Percentiles rank a stretch among this genome's conserved stretches.
These are phyloP conservation scores for Solanum aculeatissimum DNA, from an alignment of 305 asterid species.

Conservation along the genomic window DNA sequence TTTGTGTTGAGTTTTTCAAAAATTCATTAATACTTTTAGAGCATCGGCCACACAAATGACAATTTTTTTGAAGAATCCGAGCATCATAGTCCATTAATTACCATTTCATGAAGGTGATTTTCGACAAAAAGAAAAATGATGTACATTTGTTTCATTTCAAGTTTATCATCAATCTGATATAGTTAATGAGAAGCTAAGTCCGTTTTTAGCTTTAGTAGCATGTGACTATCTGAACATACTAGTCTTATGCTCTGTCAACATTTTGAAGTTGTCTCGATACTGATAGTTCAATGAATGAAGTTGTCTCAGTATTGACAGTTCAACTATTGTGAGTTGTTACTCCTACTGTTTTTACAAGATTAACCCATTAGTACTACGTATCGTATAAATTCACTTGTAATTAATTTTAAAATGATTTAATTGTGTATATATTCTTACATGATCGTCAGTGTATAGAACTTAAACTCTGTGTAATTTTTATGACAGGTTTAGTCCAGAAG, in stretches of 20 bases:
- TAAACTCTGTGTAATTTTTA: not conserved
- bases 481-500: conserved; percentile 46
- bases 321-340: not conserved
- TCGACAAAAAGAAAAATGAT: not conserved
- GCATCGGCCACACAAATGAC: too few species aligned
- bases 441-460: not conserved
- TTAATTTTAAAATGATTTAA: not conserved
- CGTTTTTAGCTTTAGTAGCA: not conserved
- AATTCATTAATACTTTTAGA: too few species aligned
- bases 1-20: too few species aligned
- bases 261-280: not conserved
- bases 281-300: not conserved
- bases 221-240: not conserved
- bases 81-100: too few species aligned
- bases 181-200: not conserved
- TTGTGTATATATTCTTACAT: not conserved
- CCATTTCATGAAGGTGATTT: not conserved
- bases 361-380: not conserved
- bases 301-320: not conserved
- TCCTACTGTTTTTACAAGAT: not conserved
- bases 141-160: not conserved
- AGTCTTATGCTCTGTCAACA: not conserved
- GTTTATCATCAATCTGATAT: not conserved
- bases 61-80: too few species aligned
- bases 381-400: not conserved